phyloP scores from a whole-genome alignment of 805 yeast species.

The Teunomyces aglyptinius region DNA sequence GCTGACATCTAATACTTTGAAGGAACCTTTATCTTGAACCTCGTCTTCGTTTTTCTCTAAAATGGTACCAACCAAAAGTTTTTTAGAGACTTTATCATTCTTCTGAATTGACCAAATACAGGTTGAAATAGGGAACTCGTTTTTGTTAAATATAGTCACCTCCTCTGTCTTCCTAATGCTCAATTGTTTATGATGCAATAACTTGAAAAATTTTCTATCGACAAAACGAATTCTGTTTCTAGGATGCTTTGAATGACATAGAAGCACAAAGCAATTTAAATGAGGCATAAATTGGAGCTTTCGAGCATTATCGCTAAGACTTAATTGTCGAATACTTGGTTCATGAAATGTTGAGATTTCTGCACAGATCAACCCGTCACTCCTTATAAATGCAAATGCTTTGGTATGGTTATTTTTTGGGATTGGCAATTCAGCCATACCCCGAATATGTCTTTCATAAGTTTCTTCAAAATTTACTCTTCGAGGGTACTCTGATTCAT shows the following conservation, averaged over 20 bases:
- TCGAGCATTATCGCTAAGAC: slow-evolving; percentile 32
- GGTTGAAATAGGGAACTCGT: slow-evolving; percentile 32
- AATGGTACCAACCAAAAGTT: slow-evolving; percentile 32
- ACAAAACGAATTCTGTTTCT: slow-evolving; percentile 28
- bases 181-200: slow-evolving; percentile 18
- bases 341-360: slow-evolving; percentile 21
- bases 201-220: slow-evolving; percentile 28
- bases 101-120: slow-evolving; percentile 35
- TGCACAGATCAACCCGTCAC: slow-evolving; percentile 36
- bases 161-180: slow-evolving; percentile 5
- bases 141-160: slow-evolving; percentile 17
- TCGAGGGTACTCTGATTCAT: slow-evolving; percentile 25
- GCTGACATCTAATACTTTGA: slow-evolving; percentile 35
- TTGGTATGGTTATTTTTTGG: background rate
- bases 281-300: slow-evolving; percentile 29
- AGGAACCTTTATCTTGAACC: slow-evolving; percentile 20
- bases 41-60: slow-evolving; percentile 8
- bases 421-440: slow-evolving; percentile 14
- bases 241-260: slow-evolving; percentile 29
- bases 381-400: slow-evolving; percentile 25
- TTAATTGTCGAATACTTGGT: slow-evolving; percentile 28
- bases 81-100: slow-evolving; percentile 31
- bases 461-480: slow-evolving; percentile 36
- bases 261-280: slow-evolving; percentile 25
- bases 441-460: slow-evolving; percentile 24